Evolutionary conservation across 1,284 basidiomycete genomes (phyloP).

Genomic region (Megacollybia platyphylla): DNA sequence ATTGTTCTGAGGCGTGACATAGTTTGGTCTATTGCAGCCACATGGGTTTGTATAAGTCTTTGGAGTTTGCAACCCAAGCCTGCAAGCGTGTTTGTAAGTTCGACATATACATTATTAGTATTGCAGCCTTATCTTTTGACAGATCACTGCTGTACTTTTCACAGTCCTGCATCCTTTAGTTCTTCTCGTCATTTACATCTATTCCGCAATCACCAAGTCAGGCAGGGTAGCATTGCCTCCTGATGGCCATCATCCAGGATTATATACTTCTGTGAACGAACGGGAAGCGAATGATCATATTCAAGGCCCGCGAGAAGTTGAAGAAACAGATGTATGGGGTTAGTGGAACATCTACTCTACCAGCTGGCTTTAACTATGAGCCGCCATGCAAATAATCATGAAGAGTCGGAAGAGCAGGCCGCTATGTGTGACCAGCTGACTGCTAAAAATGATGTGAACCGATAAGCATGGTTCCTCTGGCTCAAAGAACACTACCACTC

Average conservation of each 20-base stretch:
- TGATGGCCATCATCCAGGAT: conserved; percentile 18
- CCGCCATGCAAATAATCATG: too few species aligned
- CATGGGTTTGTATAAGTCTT: conserved; percentile 55
- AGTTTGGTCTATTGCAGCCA: conserved; percentile 59
- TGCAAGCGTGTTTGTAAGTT: conserved; percentile 44
- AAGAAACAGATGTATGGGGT: background rate
- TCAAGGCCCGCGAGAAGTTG: conserved; percentile 16
- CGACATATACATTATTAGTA: background rate
- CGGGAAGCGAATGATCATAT: conserved; percentile 7
- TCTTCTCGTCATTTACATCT: conserved; percentile 27
- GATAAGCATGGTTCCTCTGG: too few species aligned
- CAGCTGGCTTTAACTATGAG: too few species aligned
- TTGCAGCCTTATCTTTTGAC: background rate
- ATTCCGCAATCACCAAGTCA: conserved; percentile 17
- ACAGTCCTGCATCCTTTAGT: conserved; percentile 47
- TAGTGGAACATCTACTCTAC: too few species aligned
- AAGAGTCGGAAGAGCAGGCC: too few species aligned
- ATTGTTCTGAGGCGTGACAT: conserved; percentile 45
- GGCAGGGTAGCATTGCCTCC: conserved; percentile 24
- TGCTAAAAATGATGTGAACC: too few species aligned
- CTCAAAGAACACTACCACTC: too few species aligned
- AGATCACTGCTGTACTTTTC: conserved; percentile 49
- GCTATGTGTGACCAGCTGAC: too few species aligned
- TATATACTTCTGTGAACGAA: conserved; percentile 4
- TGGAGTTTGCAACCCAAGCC: conserved; percentile 53